Conservation (phyloP, 2,329 filamentous ascomycete species). For the Ascosphaera acerosa region DNA sequence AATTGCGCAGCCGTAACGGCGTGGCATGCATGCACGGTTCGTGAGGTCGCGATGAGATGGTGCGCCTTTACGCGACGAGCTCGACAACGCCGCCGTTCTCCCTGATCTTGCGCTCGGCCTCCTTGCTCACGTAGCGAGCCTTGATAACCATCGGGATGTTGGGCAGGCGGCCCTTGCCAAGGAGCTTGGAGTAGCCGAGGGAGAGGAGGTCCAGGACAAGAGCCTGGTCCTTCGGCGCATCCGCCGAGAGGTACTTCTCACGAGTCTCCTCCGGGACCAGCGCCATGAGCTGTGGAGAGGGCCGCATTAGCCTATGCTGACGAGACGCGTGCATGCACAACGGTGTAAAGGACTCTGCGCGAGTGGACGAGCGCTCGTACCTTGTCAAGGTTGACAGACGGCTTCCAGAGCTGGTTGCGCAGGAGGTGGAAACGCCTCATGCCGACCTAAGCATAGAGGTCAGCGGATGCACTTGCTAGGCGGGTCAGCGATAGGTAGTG, state of each 20-base stretch:
- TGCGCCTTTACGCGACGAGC: conserved; percentile 69
- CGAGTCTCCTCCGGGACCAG: conserved; percentile 66
- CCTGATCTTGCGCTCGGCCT: conserved; percentile 98
- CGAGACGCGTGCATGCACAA: neutral
- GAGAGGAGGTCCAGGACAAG: conserved; percentile 94
- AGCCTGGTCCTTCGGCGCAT: conserved; percentile 64
- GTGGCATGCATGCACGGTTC: no score
- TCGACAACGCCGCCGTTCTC: conserved; percentile 90
- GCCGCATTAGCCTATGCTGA: conserved; percentile 1
- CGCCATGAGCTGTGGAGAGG: conserved; percentile 2
- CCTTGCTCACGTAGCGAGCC: conserved; percentile 81
- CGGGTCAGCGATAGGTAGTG: no score
- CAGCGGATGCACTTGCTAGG: no score
- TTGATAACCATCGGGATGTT: conserved; percentile 83
- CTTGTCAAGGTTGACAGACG: conserved; percentile 97
- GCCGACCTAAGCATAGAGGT: conserved; percentile 30
- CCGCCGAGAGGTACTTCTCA: conserved; percentile 59
- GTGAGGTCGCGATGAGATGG: no score
- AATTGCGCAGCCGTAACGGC: no score
- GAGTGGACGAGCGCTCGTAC: conserved; percentile 30
- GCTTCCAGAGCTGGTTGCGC: conserved; percentile 94
- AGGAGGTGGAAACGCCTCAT: conserved; percentile 96
- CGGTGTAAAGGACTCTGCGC: no score
- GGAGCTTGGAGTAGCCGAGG: conserved; percentile 94
- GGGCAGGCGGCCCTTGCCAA: conserved; percentile 93